Evolutionary conservation across 495 filamentous ascomycete genomes (phyloP).

Genomic region (Penicillium manginii): DNA sequence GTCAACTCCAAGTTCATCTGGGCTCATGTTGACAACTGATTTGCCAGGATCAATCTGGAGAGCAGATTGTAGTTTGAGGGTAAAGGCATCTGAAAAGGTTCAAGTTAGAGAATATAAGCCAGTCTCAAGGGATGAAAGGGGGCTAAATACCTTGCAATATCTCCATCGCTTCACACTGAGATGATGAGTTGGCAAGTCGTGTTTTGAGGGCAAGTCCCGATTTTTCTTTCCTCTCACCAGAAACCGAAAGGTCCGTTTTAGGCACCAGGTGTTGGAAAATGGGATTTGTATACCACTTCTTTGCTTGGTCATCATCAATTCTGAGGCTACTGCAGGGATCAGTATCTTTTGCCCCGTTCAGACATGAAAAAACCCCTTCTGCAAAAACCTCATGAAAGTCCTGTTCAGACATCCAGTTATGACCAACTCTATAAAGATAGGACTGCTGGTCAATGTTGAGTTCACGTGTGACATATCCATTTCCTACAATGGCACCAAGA

Average conservation of each 20-base stretch:
- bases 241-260: conserved; percentile 19
- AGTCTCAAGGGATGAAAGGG: neutral
- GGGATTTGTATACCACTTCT: conserved; percentile 38
- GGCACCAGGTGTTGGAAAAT: conserved; percentile 31
- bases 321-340: conserved; percentile 25
- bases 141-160: conserved; percentile 17
- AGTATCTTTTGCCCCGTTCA: conserved; percentile 5
- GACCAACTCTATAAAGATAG: conserved; percentile 27
- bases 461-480: conserved; percentile 16
- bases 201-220: conserved; percentile 26
- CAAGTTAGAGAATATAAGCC: no score
- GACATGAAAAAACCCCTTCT: conserved; percentile 50
- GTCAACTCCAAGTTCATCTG: conserved; percentile 29
- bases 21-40: conserved; percentile 32
- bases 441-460: conserved; percentile 29
- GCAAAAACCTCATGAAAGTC: conserved; percentile 64
- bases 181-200: conserved; percentile 23
- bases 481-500: conserved; percentile 8
- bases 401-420: conserved; percentile 57
- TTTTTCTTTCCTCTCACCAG: conserved; percentile 21
- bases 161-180: conserved; percentile 17
- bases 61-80: conserved; percentile 14
- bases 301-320: conserved; percentile 30
- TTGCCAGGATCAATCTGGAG: conserved; percentile 17
- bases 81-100: conserved; percentile 12